Conservation (phyloP, 1,284 basidiomycete genomes). For the Pholiota adiposa region DNA sequence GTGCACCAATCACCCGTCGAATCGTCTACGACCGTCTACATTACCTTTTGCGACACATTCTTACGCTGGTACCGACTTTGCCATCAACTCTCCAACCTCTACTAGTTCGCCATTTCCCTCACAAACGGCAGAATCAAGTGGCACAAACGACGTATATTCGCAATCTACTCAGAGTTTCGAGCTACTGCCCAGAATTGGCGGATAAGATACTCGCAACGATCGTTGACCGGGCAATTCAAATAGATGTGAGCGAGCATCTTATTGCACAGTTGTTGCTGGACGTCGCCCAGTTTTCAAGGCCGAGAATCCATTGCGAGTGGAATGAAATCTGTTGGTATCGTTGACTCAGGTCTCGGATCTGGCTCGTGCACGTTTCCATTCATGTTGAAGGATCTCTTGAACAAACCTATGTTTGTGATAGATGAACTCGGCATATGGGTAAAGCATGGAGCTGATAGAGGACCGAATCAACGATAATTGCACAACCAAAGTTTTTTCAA, state of each 20-base stretch:
- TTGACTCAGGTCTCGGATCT: neutral
- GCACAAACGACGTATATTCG: constrained; percentile 91
- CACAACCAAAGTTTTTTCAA: too few species aligned
- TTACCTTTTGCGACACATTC: constrained; percentile 80
- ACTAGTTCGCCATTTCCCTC: constrained; percentile 86
- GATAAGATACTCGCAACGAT: constrained; percentile 87
- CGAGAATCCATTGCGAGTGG: neutral
- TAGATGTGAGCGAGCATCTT: constrained; percentile 76
- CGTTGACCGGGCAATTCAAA: constrained; percentile 90
- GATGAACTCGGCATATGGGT: too few species aligned
- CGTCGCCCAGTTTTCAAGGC: neutral
- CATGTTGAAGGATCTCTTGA: too few species aligned
- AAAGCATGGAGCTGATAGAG: too few species aligned
- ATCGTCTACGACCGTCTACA: constrained; percentile 90
- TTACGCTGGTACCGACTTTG: constrained; percentile 89
- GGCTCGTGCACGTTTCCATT: too few species aligned
- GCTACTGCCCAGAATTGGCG: constrained; percentile 89
- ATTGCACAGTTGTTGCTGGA: too few species aligned
- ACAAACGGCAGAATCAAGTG: constrained; percentile 86
- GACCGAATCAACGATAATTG: too few species aligned
- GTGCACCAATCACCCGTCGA: constrained; percentile 76
- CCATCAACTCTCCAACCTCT: constrained; percentile 86
- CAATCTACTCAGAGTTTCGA: constrained; percentile 84
- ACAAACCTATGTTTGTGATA: too few species aligned
- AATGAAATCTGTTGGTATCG: neutral